Evolutionary conservation across 371 early-diverging fungal species (phyloP).

Genomic region (Lichtheimia ramosa): DNA sequence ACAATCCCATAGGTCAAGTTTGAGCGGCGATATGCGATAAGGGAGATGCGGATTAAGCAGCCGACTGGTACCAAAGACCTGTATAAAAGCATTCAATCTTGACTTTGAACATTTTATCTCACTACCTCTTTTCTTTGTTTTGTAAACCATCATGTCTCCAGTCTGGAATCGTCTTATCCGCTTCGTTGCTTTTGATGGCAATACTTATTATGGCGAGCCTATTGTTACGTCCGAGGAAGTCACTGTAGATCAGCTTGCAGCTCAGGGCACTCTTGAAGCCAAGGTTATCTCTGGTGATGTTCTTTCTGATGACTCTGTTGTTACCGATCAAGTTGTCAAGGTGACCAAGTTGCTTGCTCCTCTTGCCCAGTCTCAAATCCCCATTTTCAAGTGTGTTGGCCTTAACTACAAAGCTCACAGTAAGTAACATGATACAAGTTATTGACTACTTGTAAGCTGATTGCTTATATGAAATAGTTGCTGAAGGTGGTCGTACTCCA

Average conservation of each 20-base stretch:
- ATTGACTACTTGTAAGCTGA: background rate
- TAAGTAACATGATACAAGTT: background rate
- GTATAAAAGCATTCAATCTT: no score
- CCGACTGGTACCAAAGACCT: no score
- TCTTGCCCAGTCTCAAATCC: conserved; percentile 23
- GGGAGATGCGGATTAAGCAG: no score
- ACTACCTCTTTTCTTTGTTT: background rate
- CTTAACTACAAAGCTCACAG: conserved; percentile 54
- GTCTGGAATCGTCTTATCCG: conserved; percentile 31
- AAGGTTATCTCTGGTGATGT: conserved; percentile 47
- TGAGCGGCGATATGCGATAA: no score
- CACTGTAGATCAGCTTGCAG: conserved; percentile 27
- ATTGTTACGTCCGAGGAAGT: conserved; percentile 8
- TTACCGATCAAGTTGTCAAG: conserved; percentile 43
- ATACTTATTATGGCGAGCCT: conserved; percentile 22
- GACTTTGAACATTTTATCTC: background rate
- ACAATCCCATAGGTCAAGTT: no score
- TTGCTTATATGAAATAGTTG: conserved; percentile 7
- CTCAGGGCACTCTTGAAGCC: conserved; percentile 27
- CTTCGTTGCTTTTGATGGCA: conserved; percentile 23
- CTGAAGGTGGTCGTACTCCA: conserved; percentile 30
- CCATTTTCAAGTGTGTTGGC: conserved; percentile 56
- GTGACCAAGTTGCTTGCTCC: conserved; percentile 46
- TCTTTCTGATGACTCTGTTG: conserved; percentile 27
- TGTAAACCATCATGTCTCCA: conserved; percentile 8